These are phyloP conservation scores for Cicer judaicum DNA, from an alignment of 306 rosid species.

Conservation along the genomic window DNA sequence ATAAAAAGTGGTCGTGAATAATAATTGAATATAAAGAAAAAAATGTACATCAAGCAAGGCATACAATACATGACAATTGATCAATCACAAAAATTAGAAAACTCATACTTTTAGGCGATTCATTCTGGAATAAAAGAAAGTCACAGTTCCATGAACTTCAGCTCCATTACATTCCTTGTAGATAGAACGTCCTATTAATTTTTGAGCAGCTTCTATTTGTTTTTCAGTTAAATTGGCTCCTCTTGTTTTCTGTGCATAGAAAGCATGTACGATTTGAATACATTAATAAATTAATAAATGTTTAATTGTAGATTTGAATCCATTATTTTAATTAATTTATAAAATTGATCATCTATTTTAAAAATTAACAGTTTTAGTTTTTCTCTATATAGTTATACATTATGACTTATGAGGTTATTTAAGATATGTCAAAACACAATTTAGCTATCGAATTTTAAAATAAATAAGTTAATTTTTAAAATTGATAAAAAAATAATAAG, in stretches of 20 bases:
- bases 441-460: too few relatives aligned
- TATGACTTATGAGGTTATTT: accelerated
- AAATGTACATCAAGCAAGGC: background rate
- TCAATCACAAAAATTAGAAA: background rate
- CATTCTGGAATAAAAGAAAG: background rate
- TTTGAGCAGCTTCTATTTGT: background rate
- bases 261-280: background rate
- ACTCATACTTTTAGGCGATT: background rate
- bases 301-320: too few relatives aligned
- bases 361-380: too few relatives aligned
- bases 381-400: too few relatives aligned
- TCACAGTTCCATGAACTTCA: background rate
- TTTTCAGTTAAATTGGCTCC: background rate
- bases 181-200: background rate
- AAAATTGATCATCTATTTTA: too few relatives aligned
- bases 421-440: too few relatives aligned
- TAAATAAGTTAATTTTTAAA: too few relatives aligned
- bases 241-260: background rate
- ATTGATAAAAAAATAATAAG: too few relatives aligned
- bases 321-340: too few relatives aligned
- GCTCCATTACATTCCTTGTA: background rate
- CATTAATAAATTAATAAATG: background rate
- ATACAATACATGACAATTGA: background rate
- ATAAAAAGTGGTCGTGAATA: too few relatives aligned
- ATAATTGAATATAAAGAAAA: too few relatives aligned